Evolutionary conservation across 352 stramenopile species (phyloP).

Genomic region (Paralagenidium karlingii): DNA sequence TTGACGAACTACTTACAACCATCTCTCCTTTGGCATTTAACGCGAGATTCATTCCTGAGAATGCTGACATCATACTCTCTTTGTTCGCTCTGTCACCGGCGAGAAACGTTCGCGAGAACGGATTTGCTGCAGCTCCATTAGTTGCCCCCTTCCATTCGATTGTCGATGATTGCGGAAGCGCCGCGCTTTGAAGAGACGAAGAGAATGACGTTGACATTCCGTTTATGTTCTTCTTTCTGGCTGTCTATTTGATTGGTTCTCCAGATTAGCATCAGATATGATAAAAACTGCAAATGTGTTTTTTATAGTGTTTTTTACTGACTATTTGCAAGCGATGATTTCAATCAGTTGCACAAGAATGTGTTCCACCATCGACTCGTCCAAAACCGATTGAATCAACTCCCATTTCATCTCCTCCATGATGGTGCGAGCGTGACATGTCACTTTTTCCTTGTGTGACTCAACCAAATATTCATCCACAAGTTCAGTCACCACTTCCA

Average conservation of each 20-base stretch:
- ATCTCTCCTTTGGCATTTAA: slow-evolving; percentile 15
- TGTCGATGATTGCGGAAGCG: neutral
- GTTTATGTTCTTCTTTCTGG: no score
- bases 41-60: slow-evolving; percentile 37
- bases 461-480: slow-evolving; percentile 5
- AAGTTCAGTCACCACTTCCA: slow-evolving; percentile 16
- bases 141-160: neutral
- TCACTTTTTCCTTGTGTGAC: slow-evolving; percentile 4
- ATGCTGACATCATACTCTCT: slow-evolving; percentile 35
- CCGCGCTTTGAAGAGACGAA: slow-evolving; percentile 11
- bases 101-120: no score
- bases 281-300: neutral
- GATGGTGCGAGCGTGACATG: neutral
- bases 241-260: no score
- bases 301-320: neutral
- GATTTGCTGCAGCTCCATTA: neutral
- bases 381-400: slow-evolving; percentile 5
- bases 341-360: slow-evolving; percentile 2
- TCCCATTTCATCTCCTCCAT: neutral
- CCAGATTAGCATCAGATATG: no score
- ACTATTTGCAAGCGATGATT: neutral
- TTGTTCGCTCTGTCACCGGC: slow-evolving; percentile 9
- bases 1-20: slow-evolving; percentile 18
- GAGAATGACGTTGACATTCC: slow-evolving; percentile 1
- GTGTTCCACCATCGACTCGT: slow-evolving; percentile 1